phyloP scores from a whole-genome alignment of 768 basidiomycete genomes.

The Trametes sanguinea region DNA sequence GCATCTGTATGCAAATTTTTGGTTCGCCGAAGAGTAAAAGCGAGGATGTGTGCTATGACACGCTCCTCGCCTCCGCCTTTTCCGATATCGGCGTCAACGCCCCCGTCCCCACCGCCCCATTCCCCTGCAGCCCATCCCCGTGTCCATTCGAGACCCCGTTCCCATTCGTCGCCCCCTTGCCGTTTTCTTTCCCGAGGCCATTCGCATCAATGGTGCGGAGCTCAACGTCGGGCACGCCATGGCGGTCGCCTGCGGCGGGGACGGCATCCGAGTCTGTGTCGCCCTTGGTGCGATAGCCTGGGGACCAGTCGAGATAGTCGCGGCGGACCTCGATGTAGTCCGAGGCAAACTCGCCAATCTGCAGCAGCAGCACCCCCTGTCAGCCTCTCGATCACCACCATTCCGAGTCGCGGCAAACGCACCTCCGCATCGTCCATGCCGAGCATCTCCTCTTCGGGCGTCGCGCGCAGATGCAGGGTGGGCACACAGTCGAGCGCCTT shows the following conservation, averaged over 20 bases:
- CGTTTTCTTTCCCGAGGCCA: background rate
- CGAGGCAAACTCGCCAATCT: conserved; percentile 55
- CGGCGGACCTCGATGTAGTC: conserved; percentile 64
- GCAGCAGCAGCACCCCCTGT: conserved; percentile 16
- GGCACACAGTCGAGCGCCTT: conserved; percentile 85
- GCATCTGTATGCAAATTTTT: too few relatives aligned
- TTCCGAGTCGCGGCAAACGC: conserved; percentile 18
- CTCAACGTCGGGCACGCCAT: conserved; percentile 28
- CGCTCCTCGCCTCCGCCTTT: conserved; percentile 13
- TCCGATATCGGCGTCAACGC: conserved; percentile 16
- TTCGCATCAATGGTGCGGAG: background rate
- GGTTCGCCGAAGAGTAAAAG: background rate
- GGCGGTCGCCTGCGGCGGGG: conserved; percentile 35
- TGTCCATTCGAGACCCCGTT: background rate
- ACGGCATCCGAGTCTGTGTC: conserved; percentile 15
- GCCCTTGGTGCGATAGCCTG: conserved; percentile 29
- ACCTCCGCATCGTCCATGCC: conserved; percentile 88
- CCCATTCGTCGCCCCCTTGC: background rate
- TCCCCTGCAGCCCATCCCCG: background rate
- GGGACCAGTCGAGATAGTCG: conserved; percentile 59
- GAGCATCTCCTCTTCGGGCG: conserved; percentile 65
- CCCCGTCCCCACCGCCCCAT: background rate
- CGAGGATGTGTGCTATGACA: background rate
- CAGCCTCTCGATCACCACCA: background rate
- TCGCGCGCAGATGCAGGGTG: conserved; percentile 66